Conservation (phyloP, 805 yeast genomes). For the Myxozyma neglecta region DNA sequence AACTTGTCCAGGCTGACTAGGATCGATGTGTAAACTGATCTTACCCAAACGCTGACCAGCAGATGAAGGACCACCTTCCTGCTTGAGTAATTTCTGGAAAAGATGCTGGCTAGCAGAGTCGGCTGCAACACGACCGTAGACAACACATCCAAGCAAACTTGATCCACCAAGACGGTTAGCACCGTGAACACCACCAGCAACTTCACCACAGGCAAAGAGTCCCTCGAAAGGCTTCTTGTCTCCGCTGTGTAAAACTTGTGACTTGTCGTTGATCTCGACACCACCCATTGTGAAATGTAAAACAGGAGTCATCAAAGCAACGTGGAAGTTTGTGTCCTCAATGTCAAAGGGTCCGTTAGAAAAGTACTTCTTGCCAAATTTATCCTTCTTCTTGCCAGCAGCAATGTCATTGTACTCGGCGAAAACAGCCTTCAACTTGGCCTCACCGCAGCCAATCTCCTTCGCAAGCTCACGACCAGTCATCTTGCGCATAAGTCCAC, state of each 20-base stretch:
- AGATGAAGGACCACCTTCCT: conserved; percentile 31
- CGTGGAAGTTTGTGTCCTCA: conserved; percentile 47
- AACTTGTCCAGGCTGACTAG: conserved; percentile 32
- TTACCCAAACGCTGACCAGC: conserved; percentile 46
- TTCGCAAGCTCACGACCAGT: conserved; percentile 48
- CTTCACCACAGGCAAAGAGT: conserved; percentile 58
- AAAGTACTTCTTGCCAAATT: conserved; percentile 51
- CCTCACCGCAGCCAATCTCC: conserved; percentile 44
- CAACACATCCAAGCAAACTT: conserved; percentile 57
- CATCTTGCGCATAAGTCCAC: conserved; percentile 54
- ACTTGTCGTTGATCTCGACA: conserved; percentile 51
- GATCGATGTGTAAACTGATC: conserved; percentile 45
- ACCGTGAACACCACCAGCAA: conserved; percentile 63
- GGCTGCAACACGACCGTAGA: conserved; percentile 52
- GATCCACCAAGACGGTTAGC: conserved; percentile 57
- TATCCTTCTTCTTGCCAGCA: conserved; percentile 42
- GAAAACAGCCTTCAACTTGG: conserved; percentile 42
- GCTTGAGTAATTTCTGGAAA: conserved; percentile 40
- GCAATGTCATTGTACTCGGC: conserved; percentile 47
- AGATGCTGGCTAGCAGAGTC: conserved; percentile 43
- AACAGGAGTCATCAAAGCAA: conserved; percentile 56
- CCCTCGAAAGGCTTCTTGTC: conserved; percentile 42
- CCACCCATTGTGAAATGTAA: conserved; percentile 73
- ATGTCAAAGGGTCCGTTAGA: conserved; percentile 49
- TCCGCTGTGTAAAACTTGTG: conserved; percentile 42